Conservation (phyloP, 345 rosid species). For the Salix koriyanagi region DNA sequence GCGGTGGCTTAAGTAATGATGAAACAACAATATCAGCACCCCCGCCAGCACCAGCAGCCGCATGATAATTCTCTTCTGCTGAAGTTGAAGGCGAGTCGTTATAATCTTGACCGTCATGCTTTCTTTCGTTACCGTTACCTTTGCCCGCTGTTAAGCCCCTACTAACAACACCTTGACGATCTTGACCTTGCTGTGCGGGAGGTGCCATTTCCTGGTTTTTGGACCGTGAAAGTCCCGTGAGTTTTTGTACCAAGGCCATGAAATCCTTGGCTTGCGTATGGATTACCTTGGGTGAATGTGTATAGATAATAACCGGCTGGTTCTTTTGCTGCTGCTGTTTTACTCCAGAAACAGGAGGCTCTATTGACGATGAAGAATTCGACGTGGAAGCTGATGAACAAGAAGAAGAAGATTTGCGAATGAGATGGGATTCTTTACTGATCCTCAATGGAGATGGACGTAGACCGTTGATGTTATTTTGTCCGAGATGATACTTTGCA, state of each 20-base stretch:
- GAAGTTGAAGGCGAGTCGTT: slow-evolving; percentile 14
- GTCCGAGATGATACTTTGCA: background rate
- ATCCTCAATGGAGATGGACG: slow-evolving; percentile 24
- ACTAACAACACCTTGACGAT: background rate
- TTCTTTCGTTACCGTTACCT: background rate
- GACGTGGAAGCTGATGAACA: background rate
- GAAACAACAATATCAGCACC: background rate
- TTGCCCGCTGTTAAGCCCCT: background rate
- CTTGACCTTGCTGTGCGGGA: background rate
- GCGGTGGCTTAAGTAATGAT: slow-evolving; percentile 10
- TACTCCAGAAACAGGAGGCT: background rate
- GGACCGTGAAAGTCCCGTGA: slow-evolving; percentile 15
- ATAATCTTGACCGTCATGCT: background rate
- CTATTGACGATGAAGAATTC: background rate
- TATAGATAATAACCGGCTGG: slow-evolving; percentile 17
- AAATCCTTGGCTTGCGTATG: slow-evolving; percentile 21
- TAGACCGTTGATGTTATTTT: background rate
- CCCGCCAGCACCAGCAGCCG: background rate
- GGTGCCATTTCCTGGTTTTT: background rate
- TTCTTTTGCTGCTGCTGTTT: background rate
- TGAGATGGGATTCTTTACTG: slow-evolving; percentile 11
- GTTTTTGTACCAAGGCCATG: slow-evolving; percentile 26
- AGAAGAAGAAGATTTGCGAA: slow-evolving; percentile 6
- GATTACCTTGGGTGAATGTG: slow-evolving; percentile 20
- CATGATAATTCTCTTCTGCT: background rate